A percentile compares a stretch with the other conserved stretches of the same genome.
Conservation (phyloP, 2,329 filamentous ascomycete genomes). For the Diaporthe citri region DNA sequence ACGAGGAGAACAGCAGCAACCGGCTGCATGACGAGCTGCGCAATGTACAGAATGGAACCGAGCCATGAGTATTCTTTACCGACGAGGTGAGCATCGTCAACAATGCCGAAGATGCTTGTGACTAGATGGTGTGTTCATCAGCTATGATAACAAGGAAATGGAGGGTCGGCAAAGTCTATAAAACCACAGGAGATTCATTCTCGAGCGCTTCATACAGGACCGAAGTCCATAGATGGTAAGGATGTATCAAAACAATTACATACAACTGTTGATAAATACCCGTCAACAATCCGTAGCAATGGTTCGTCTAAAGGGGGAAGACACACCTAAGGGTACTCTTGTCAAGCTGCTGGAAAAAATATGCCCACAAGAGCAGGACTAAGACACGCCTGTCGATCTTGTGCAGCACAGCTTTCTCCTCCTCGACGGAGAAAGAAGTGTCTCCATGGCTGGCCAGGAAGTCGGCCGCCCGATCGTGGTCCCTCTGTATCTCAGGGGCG, state of each 20-base stretch:
- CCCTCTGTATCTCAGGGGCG: slow-evolving; percentile 44
- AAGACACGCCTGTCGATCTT: slow-evolving; percentile 64
- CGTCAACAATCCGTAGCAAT: background rate
- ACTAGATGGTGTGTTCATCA: slow-evolving; percentile 22
- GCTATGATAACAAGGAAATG: background rate
- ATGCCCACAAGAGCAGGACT: slow-evolving; percentile 64
- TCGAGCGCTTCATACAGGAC: background rate
- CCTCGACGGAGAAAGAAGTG: slow-evolving; percentile 59
- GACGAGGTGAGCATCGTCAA: slow-evolving; percentile 60
- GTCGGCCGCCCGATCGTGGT: slow-evolving; percentile 56
- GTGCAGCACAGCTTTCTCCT: slow-evolving; percentile 60
- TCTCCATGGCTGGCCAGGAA: slow-evolving; percentile 57
- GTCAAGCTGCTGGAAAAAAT: slow-evolving; percentile 70
- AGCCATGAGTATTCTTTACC: slow-evolving; percentile 69
- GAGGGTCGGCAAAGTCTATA: rapidly evolving
- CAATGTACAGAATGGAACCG: slow-evolving; percentile 71
- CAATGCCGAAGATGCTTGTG: slow-evolving; percentile 63
- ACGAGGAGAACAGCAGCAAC: slow-evolving; percentile 65
- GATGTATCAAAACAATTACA: background rate
- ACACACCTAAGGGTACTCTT: slow-evolving; percentile 55
- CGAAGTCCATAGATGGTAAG: no score
- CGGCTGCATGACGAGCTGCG: slow-evolving; percentile 70
- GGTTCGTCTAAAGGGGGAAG: slow-evolving; percentile 2
- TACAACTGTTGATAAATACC: background rate
- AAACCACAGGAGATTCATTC: background rate